Evolutionary conservation across 495 filamentous ascomycete genomes (phyloP).

Genomic region (Chaetomium cochliodes): DNA sequence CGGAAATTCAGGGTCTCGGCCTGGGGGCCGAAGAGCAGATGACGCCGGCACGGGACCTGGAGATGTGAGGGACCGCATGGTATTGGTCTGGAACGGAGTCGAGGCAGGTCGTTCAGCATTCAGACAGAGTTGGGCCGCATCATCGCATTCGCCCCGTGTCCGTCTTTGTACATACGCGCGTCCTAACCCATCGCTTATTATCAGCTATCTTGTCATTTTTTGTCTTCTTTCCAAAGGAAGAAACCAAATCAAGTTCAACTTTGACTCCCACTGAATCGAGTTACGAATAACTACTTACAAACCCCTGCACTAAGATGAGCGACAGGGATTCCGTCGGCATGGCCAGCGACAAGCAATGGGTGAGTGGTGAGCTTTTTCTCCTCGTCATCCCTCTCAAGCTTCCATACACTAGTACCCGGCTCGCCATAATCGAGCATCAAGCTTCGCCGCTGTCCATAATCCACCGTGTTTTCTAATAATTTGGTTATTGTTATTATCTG

Average conservation of each 20-base stretch:
- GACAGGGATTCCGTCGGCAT: slow-evolving; percentile 23
- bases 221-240: not conserved
- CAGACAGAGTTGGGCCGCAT: not conserved
- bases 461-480: not conserved
- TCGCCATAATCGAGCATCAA: not conserved
- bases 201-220: not conserved
- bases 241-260: not conserved
- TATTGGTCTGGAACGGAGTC: not conserved
- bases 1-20: not conserved
- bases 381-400: not conserved
- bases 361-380: slow-evolving; percentile 28
- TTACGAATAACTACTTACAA: too few relatives aligned
- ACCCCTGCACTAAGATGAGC: slow-evolving; percentile 14
- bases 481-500: not conserved
- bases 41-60: slow-evolving; percentile 9
- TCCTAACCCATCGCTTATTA: not conserved
- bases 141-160: too few relatives aligned
- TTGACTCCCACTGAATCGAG: not conserved
- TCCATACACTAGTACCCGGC: not conserved
- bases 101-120: not conserved
- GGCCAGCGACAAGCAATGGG: slow-evolving; percentile 32
- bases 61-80: not conserved
- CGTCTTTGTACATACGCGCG: not conserved
- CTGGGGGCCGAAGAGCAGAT: slow-evolving; percentile 1
- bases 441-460: too few relatives aligned